Evolutionary conservation across 148 eudicot genomes (phyloP).

Genomic region (Rhododendron henanense): DNA sequence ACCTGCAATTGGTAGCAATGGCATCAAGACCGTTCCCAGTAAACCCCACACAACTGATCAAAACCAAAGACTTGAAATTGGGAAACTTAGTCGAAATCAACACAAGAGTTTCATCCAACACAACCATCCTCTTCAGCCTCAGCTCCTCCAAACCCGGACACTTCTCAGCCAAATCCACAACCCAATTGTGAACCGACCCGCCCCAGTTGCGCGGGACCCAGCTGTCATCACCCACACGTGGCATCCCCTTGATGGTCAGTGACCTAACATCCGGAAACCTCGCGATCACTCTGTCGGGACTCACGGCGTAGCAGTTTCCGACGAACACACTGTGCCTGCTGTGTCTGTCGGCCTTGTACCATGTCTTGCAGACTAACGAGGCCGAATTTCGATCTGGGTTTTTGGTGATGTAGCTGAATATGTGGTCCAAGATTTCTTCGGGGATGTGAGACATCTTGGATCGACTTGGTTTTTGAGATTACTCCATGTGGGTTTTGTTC

Average conservation of each 20-base stretch:
- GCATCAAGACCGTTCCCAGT: background rate
- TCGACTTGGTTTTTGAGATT: background rate
- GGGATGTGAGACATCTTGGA: constrained; percentile 2
- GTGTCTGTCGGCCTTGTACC: background rate
- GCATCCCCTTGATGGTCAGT: background rate
- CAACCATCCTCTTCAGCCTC: constrained; percentile 5
- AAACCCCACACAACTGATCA: background rate
- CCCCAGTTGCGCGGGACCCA: background rate
- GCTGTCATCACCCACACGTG: background rate
- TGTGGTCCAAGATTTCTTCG: background rate
- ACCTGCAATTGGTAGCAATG: constrained; percentile 8
- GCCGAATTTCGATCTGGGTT: background rate
- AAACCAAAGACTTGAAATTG: constrained; percentile 3
- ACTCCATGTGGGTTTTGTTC: background rate
- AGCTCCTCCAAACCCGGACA: background rate
- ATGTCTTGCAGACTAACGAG: background rate
- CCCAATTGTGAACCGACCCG: background rate
- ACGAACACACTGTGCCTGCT: background rate
- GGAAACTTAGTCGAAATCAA: background rate
- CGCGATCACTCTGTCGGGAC: background rate
- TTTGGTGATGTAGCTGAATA: background rate
- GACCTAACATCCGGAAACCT: background rate
- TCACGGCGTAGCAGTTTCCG: background rate
- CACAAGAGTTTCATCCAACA: background rate
- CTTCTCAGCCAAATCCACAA: background rate